Evolutionary conservation across 169 alveolate genomes (phyloP), one percentile per base, ranked within the genome.

Genomic region (Cytauxzoon felis): DNA sequence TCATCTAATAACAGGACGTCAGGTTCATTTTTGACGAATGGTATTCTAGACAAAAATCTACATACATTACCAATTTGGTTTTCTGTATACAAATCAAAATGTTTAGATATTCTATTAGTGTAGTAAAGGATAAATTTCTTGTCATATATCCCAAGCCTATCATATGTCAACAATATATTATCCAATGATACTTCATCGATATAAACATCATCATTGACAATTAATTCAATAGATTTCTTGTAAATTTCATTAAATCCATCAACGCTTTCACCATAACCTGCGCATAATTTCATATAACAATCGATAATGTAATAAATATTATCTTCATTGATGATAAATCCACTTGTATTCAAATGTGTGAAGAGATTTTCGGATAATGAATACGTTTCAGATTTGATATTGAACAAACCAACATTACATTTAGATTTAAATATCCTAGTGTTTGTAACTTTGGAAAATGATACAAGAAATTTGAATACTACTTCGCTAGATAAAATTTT

Each of bases 11-110:
- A n/a, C n/a, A n/a, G n/a, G n/a, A 26, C 63, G 3, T 7, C 0
- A 11, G 48, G 73, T 5, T 23, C 32, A 19, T 9, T 38, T 8
- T 54, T 49, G n/a, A 63, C 73, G 21, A 50, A 29, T 7, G 63
- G 59, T 43, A 27, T 23, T 30, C 48, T 66, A 8, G 59, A 60
- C 40, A 76, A 52, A 58, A 60, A 76, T 18, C 86, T 27, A 19
- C 79, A 70, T 18, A 76, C 65, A 36, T 76, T 76, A 40, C 80
- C 67, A 1, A 76, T 24, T 42, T 76, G 78, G 34, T 65, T 42
- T n/a, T 76, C 76, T n/a, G 50, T 43, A 49, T 36, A 66, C 34
- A 36, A 26, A n/a, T 52, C 57, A 40, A 76, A 76, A 8, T 56
- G 40, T 11, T 26, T 27, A 11, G 63, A 9, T 23, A 76, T 43